Percentiles rank a stretch among this genome's conserved stretches.
Conservation (phyloP, 768 basidiomycete species). For the Erythrobasidium yunnanense region DNA sequence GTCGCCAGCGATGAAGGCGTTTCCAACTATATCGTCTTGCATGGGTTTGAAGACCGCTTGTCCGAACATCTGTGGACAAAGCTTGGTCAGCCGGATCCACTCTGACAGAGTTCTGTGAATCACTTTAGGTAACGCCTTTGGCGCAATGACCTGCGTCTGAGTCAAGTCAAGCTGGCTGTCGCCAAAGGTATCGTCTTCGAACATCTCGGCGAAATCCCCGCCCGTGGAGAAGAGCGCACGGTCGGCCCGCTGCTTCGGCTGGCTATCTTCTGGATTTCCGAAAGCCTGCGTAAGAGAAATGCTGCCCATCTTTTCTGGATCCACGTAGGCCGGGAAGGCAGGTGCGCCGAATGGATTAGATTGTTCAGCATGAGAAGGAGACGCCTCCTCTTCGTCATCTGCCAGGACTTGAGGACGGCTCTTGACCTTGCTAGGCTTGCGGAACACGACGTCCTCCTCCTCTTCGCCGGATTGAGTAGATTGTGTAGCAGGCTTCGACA, state of each 20-base stretch:
- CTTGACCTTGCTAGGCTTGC: background rate
- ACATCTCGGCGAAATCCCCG: constrained; percentile 13
- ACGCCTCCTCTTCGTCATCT: background rate
- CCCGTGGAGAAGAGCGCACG: background rate
- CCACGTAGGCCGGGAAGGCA: constrained; percentile 1
- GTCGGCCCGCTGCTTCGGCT: constrained; percentile 1
- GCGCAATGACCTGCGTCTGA: background rate
- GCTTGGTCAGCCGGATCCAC: too few species aligned
- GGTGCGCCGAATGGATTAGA: background rate
- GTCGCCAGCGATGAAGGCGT: too few species aligned
- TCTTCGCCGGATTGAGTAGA: background rate
- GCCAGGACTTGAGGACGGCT: background rate
- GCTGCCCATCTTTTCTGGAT: background rate
- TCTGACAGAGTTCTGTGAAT: background rate
- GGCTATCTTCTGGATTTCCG: constrained; percentile 7
- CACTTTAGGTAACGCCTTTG: constrained; percentile 6
- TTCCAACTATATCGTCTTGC: too few species aligned
- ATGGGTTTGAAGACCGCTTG: too few species aligned
- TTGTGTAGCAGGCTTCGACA: too few species aligned
- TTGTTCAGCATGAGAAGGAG: background rate
- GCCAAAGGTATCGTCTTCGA: background rate
- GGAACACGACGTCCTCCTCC: background rate
- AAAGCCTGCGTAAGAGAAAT: constrained; percentile 21
- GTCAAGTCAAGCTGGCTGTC: constrained; percentile 6
- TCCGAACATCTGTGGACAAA: too few species aligned